Percentiles rank a stretch among this genome's conserved stretches.
phyloP scores from a whole-genome alignment of 768 basidiomycete genomes.

The Lactarius deliciosus region DNA sequence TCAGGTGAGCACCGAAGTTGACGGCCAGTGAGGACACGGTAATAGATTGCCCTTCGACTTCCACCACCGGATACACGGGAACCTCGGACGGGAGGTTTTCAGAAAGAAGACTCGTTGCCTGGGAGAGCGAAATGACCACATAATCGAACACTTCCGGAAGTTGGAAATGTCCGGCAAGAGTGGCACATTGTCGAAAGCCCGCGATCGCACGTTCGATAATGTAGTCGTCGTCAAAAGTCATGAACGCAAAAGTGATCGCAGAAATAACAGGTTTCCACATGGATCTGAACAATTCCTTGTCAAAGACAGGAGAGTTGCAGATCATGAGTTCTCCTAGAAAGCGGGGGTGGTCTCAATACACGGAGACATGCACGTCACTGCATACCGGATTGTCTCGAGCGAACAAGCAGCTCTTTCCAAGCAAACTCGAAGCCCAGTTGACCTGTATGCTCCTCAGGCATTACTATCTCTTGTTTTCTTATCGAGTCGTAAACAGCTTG shows the following conservation, averaged over 20 bases:
- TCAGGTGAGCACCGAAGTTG: constrained; percentile 92
- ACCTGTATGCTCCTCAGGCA: constrained; percentile 97
- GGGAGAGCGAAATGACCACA: constrained; percentile 88
- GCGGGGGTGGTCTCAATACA: constrained; percentile 2
- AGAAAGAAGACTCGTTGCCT: constrained; percentile 83
- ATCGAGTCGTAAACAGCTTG: constrained; percentile 92
- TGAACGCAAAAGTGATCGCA: constrained; percentile 95
- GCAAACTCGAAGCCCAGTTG: constrained; percentile 98
- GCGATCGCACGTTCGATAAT: constrained; percentile 92
- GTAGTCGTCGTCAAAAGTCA: constrained; percentile 94
- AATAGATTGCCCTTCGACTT: constrained; percentile 84
- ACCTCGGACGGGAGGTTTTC: constrained; percentile 68
- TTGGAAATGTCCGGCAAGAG: constrained; percentile 82
- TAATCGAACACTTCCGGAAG: constrained; percentile 97
- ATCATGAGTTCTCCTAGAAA: constrained; percentile 63
- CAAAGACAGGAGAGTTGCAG: constrained; percentile 79
- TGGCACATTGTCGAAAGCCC: constrained; percentile 96
- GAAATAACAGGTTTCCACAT: constrained; percentile 92
- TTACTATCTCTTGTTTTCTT: constrained; percentile 88
- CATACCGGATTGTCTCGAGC: constrained; percentile 78
- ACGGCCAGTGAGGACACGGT: constrained; percentile 92
- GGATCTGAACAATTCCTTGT: constrained; percentile 90
- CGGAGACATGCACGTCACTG: constrained; percentile 8
- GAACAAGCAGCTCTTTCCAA: constrained; percentile 91
- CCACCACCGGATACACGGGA: constrained; percentile 83